These are phyloP conservation scores for Colletotrichum navitas DNA, from an alignment of 2,329 filamentous ascomycete species.

Conservation along the genomic window DNA sequence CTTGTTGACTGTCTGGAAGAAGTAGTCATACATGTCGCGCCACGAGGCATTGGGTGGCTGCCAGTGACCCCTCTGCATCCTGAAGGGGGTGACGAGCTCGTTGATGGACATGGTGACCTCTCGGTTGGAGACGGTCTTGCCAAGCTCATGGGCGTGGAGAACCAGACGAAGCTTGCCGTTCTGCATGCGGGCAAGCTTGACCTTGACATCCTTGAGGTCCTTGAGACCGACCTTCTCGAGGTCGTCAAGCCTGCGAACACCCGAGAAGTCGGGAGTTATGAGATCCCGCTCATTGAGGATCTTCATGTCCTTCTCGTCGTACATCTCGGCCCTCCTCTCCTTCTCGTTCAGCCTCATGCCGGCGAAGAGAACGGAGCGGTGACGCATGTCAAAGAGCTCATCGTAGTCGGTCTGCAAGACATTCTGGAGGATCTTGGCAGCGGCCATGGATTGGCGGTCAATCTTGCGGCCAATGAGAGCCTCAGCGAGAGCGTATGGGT, in stretches of 20 bases:
- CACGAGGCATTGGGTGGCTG: conserved; percentile 56
- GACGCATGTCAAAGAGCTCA: conserved; percentile 61
- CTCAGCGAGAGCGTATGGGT: conserved; percentile 60
- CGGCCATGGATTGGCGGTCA: conserved; percentile 52
- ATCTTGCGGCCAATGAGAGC: conserved; percentile 57
- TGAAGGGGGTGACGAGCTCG: conserved; percentile 56
- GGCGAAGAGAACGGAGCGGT: conserved; percentile 57
- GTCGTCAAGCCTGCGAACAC: conserved; percentile 54
- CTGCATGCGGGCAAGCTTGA: conserved; percentile 57
- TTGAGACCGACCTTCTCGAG: conserved; percentile 57
- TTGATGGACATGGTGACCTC: conserved; percentile 57
- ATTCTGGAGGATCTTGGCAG: conserved; percentile 54
- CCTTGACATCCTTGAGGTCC: conserved; percentile 51
- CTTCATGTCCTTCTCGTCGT: conserved; percentile 55
- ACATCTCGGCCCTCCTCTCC: conserved; percentile 53
- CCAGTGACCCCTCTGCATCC: conserved; percentile 50
- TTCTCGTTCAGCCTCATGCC: conserved; percentile 57
- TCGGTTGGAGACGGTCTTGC: conserved; percentile 54
- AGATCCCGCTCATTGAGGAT: conserved; percentile 58
- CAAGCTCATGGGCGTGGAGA: conserved; percentile 52
- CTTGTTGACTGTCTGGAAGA: conserved; percentile 50
- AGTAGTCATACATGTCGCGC: conserved; percentile 55
- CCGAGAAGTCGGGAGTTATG: conserved; percentile 57
- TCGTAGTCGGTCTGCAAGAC: conserved; percentile 62
- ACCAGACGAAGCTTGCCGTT: conserved; percentile 60